Evolutionary conservation across 2,329 filamentous ascomycete species (phyloP).

Genomic region (Biscogniauxia sp.): DNA sequence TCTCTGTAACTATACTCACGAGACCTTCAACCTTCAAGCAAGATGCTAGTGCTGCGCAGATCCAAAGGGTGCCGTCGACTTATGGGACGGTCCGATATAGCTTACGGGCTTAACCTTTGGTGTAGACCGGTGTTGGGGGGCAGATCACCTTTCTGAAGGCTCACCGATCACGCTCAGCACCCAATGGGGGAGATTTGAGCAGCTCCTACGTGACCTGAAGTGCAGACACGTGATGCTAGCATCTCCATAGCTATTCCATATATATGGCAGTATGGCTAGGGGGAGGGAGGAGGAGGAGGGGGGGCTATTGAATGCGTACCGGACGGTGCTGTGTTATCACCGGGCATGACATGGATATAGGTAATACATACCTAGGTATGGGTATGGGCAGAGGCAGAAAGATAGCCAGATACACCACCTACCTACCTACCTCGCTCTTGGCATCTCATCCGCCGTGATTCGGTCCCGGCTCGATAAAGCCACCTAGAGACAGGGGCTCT

Average conservation of each 20-base stretch:
- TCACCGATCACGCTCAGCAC: slow-evolving; percentile 26
- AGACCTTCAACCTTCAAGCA: slow-evolving; percentile 19
- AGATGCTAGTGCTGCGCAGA: slow-evolving; percentile 13
- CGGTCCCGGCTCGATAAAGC: slow-evolving; percentile 5
- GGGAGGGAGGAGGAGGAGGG: too few species aligned
- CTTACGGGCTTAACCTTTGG: slow-evolving; percentile 4
- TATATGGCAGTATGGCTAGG: slow-evolving; percentile 13
- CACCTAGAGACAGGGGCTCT: slow-evolving; percentile 7
- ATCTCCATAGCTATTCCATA: slow-evolving; percentile 13
- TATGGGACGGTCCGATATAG: slow-evolving; percentile 26
- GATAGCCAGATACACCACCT: background rate
- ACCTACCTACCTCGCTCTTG: too few species aligned
- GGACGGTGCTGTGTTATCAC: background rate
- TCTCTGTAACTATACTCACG: slow-evolving; percentile 12
- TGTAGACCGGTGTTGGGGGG: slow-evolving; percentile 8
- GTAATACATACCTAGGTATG: too few species aligned
- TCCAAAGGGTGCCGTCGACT: slow-evolving; percentile 14
- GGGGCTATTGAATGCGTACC: background rate
- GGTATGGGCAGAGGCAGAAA: too few species aligned
- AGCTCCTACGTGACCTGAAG: slow-evolving; percentile 17
- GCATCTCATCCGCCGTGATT: background rate
- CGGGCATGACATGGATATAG: background rate
- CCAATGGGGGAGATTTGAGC: slow-evolving; percentile 21
- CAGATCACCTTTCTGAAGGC: slow-evolving; percentile 19
- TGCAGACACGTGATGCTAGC: slow-evolving; percentile 21